Conservation (phyloP, 768 basidiomycete genomes). For the Mrakia hoshinonis region DNA sequence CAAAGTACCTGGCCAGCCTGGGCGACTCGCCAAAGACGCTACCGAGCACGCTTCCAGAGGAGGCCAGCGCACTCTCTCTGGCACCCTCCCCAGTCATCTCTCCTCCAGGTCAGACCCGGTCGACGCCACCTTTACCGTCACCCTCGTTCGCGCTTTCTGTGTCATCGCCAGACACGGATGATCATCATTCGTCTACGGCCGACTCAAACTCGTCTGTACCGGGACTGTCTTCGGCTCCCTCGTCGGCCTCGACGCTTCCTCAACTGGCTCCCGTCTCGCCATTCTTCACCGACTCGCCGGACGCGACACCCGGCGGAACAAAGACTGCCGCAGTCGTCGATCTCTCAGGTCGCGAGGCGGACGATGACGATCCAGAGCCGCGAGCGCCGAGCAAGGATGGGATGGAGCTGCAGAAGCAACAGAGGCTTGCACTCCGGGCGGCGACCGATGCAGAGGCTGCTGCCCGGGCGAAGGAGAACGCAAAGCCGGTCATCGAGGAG, state of each 20-base stretch:
- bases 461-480: background rate
- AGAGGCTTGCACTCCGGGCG: background rate
- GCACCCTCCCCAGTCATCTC: background rate
- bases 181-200: background rate
- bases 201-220: background rate
- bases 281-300: background rate
- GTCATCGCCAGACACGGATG: background rate
- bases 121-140: background rate
- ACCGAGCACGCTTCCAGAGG: background rate
- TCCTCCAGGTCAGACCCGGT: background rate
- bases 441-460: background rate
- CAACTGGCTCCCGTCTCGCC: background rate
- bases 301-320: background rate
- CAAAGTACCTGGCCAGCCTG: conserved; percentile 3
- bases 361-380: conserved; percentile 4
- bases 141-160: conserved; percentile 8
- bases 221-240: background rate
- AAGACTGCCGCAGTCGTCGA: background rate
- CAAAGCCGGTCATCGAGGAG: background rate
- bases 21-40: conserved; percentile 9
- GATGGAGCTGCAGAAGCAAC: conserved; percentile 7
- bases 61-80: background rate
- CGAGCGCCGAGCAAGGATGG: conserved; percentile 11
- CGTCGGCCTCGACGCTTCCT: background rate
- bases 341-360: background rate